Evolutionary conservation across 805 yeast species (phyloP), one percentile per base, ranked within the genome.

Genomic region (Kodamaea laetipori): DNA sequence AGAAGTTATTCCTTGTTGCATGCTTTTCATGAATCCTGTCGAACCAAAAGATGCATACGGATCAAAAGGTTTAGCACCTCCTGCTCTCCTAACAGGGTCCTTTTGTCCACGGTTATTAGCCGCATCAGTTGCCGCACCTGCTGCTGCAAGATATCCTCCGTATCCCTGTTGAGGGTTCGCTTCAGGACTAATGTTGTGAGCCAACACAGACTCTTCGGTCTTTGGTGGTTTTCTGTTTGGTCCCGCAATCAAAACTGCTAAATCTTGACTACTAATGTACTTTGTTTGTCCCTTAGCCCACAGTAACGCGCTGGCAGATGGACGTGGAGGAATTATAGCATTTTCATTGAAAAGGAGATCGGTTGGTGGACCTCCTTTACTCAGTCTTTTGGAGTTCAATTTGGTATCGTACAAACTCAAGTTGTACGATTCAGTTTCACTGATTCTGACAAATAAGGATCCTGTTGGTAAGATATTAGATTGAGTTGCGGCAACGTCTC

Each of bases 261-360:
- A 69, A 48, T 87, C 95, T 1, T 74, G 71, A 16, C 76, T 61
- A 2, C 81, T 67, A n/a, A 84, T 74, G 48, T 75, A 73, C 13
- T 80, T 79, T 0, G 84, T 68, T 35, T 61, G 67, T 2, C 97
- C 97, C 51, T 84, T 80, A 5, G 94, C 87, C 94, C 97, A 86
- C 61, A 84, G 92, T 34, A 86, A 69, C 0, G 94, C 78, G 27
- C 89, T 80, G 5, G 87, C 80, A 4, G 79, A 73, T 2, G 99
- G 99, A 37, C 98, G 74, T 24, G 80, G 77, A 1, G 96, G 95
- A 15, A 84, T 76, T 4, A 76, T 66, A 35, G 85, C 73, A 48
- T 80, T 77, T 18, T 79, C 84, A 55, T 86, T 84, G 66, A 84
- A 90, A 26, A 94, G 64, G 1, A 74, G 65, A 60, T 87, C 96